phyloP scores from a whole-genome alignment of 2,329 filamentous ascomycete species.

The Apiospora phragmitis region DNA sequence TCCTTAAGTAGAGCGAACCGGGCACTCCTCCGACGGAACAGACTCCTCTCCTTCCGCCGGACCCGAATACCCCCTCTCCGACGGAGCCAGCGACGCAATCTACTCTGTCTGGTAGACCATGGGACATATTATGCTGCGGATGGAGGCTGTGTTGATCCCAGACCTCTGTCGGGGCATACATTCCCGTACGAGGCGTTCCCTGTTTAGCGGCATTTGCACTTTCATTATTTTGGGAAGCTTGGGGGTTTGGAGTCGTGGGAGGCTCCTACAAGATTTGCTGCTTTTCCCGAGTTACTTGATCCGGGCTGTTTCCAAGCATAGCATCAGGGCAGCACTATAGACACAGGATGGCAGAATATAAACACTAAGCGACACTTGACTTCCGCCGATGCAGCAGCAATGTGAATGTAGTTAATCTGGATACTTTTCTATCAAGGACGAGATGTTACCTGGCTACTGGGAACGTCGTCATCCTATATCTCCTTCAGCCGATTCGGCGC shows the following conservation, averaged over 20 bases:
- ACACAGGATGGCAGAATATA: constrained; percentile 10
- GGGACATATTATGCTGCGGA: neutral
- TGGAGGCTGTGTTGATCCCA: neutral
- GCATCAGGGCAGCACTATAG: constrained; percentile 11
- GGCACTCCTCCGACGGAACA: neutral
- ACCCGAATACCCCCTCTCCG: neutral
- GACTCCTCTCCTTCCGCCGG: neutral
- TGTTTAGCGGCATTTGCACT: constrained; percentile 12
- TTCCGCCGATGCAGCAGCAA: neutral
- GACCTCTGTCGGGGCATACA: neutral
- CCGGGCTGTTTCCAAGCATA: constrained; percentile 6
- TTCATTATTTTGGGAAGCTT: constrained; percentile 10
- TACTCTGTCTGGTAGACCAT: neutral
- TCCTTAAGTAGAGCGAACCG: constrained; percentile 52
- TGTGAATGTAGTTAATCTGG: neutral
- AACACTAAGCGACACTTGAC: neutral
- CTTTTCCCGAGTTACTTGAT: constrained; percentile 3
- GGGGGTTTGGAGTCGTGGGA: constrained; percentile 8
- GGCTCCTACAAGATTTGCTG: constrained; percentile 11
- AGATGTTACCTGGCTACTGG: neutral
- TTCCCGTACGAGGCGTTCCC: constrained; percentile 7
- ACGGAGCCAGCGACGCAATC: neutral
- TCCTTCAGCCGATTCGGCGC: neutral
- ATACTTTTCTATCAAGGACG: neutral
- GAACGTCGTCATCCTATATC: constrained; percentile 1